Base-by-base conservation (phyloP, 148 eudicot genomes). In the Amaranthus cruentus region DNA sequence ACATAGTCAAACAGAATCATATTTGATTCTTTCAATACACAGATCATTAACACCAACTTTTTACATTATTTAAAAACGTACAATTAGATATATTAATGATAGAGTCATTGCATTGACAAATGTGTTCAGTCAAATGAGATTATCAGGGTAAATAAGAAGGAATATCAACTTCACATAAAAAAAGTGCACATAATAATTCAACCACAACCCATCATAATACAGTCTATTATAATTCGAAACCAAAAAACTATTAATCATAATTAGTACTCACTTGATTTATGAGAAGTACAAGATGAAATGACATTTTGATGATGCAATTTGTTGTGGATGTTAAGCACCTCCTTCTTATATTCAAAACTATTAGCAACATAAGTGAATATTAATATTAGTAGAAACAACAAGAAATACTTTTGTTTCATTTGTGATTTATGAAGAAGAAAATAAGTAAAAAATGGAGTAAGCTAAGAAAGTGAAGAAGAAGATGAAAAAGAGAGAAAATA, bases 211-310 rank as follows among this genome's bases (percentile, higher is more conserved):
- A 28, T 28, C 38, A 28, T 28, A 28, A 71, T 5, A 6, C 51
- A 56, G 28, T 55, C 4, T 46, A 9, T 47, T 38, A 28, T 7
- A 18, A 56, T 57, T 18, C 38, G 14, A 46, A 55, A 13, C 43
- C n/a, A 14, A 54, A 42, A 6, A 9, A 6, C 4, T 0, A 4
- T 5, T 3, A 71, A 9, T 6, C 7, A 2, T 4, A 46, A 28
- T 9, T 5, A 21, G 43, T 10, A 63, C 82, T 74, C 54, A 79
- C 82, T 75, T 59, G 82, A 74, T 42, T 79, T 63, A 21, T 56
- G 75, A 4, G 75, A 70, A 64, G 70, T 70, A 44, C 82, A 79
- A 44, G 51, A 67, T 43, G 77, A 12, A 71, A 49, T 8, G 28
- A 49, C 49, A 43, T 65, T 18, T 5, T 68, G 73, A 43, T n/a